These are phyloP conservation scores for Pythium coloratum DNA, from an alignment of 352 stramenopile species.

Conservation along the genomic window DNA sequence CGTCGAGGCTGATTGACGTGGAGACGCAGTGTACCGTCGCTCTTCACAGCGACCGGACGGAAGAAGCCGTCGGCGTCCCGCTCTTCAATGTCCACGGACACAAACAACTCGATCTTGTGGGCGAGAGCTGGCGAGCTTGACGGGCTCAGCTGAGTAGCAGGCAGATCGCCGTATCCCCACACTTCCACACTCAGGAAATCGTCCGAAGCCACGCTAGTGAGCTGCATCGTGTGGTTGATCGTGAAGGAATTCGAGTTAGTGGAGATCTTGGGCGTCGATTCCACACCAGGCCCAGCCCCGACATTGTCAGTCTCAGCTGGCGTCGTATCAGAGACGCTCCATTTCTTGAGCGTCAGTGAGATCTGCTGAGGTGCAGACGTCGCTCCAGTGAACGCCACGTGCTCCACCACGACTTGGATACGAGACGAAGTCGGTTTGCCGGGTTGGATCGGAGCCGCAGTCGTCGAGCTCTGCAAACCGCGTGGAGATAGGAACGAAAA, in stretches of 20 bases:
- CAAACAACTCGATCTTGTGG: constrained; percentile 56
- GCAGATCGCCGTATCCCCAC: constrained; percentile 49
- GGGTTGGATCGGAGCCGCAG: constrained; percentile 8
- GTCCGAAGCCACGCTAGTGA: constrained; percentile 15
- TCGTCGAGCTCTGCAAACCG: neutral
- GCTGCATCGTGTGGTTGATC: constrained; percentile 18
- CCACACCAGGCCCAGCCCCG: neutral
- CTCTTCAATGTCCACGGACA: constrained; percentile 78
- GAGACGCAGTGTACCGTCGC: constrained; percentile 62
- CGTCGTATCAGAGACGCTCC: constrained; percentile 7
- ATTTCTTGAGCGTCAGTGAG: constrained; percentile 42
- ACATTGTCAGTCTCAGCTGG: neutral
- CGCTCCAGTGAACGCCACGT: constrained; percentile 24
- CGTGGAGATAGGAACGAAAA: constrained; percentile 22
- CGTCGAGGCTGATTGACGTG: constrained; percentile 58
- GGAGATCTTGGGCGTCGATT: constrained; percentile 31
- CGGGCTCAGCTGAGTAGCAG: neutral
- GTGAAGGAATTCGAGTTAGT: neutral
- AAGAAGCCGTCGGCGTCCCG: constrained; percentile 66
- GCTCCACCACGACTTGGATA: constrained; percentile 27
- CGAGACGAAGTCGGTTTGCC: neutral
- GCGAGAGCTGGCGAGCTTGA: neutral
- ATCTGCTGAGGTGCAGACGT: constrained; percentile 17
- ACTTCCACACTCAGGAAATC: constrained; percentile 53
- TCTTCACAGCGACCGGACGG: constrained; percentile 62